Conservation (phyloP, 2,329 filamentous ascomycete species). For the Dothistroma pini region DNA sequence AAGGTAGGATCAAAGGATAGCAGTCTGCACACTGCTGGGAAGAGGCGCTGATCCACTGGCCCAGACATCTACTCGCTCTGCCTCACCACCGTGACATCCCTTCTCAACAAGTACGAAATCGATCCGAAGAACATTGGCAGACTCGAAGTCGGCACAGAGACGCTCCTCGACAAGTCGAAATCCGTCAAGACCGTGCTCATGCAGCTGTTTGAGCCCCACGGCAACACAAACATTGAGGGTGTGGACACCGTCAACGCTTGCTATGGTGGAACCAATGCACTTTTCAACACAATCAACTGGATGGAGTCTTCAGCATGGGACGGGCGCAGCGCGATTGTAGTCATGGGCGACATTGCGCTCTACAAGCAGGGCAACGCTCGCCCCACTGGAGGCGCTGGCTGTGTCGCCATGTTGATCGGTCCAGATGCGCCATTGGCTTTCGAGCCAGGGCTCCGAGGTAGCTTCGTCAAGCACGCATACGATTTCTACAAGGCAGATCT, state of each 20-base stretch:
- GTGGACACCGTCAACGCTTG: conserved; percentile 54
- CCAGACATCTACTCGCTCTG: conserved; percentile 54
- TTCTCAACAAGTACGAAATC: conserved; percentile 52
- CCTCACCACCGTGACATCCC: conserved; percentile 50
- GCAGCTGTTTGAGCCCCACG: conserved; percentile 50
- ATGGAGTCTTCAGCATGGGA: conserved; percentile 54
- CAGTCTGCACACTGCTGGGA: background rate
- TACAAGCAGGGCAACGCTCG: conserved; percentile 54
- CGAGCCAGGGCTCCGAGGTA: conserved; percentile 49
- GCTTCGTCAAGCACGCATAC: conserved; percentile 51
- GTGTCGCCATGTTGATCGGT: conserved; percentile 52
- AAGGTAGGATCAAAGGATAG: conserved; percentile 36
- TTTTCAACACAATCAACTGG: conserved; percentile 55
- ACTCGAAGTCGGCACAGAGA: conserved; percentile 54
- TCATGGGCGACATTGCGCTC: conserved; percentile 52
- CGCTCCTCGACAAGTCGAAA: conserved; percentile 54
- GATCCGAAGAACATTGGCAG: conserved; percentile 50
- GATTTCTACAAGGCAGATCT: conserved; percentile 56
- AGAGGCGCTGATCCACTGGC: conserved; percentile 1
- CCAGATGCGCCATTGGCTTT: conserved; percentile 50
- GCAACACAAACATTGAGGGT: conserved; percentile 53
- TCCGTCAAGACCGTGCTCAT: conserved; percentile 54
- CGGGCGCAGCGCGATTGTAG: conserved; percentile 50
- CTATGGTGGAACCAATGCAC: conserved; percentile 53
- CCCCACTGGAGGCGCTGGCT: conserved; percentile 52